Percentiles rank a stretch among this genome's conserved stretches.
phyloP scores from a whole-genome alignment of 371 early-diverging fungal species.

The Mortierella sp. region DNA sequence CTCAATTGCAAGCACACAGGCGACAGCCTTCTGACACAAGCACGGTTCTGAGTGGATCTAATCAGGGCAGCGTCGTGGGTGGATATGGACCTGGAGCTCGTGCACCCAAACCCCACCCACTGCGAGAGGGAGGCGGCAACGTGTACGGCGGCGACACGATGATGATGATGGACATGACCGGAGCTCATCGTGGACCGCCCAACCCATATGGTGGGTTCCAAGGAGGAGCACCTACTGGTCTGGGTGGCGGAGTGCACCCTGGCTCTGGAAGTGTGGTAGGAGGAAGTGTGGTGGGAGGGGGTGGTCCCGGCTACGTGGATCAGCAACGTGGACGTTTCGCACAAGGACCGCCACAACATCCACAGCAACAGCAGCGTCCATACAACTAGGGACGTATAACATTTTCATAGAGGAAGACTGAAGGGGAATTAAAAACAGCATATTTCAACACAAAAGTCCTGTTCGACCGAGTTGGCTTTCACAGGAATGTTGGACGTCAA shows the following conservation, averaged over 20 bases:
- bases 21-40: slow-evolving; percentile 50
- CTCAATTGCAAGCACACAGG: slow-evolving; percentile 23
- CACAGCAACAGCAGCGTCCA: slow-evolving; percentile 16
- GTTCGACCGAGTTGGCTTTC: too few species aligned
- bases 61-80: slow-evolving; percentile 47
- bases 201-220: slow-evolving; percentile 24
- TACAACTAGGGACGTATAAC: slow-evolving; percentile 35
- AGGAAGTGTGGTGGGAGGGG: slow-evolving; percentile 30
- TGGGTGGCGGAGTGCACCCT: slow-evolving; percentile 38
- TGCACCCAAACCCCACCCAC: slow-evolving; percentile 23
- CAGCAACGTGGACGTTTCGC: slow-evolving; percentile 49
- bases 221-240: slow-evolving; percentile 28
- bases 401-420: too few species aligned
- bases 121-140: slow-evolving; percentile 33
- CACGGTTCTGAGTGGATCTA: slow-evolving; percentile 50
- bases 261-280: slow-evolving; percentile 40
- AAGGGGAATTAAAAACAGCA: too few species aligned
- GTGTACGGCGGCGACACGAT: slow-evolving; percentile 32
- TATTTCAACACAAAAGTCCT: too few species aligned
- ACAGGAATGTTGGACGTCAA: too few species aligned
- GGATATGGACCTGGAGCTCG: slow-evolving; percentile 30
- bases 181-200: slow-evolving; percentile 23
- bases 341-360: slow-evolving; percentile 13
- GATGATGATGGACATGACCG: slow-evolving; percentile 51
- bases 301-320: slow-evolving; percentile 31